Evolutionary conservation across 2,329 filamentous ascomycete species (phyloP).

Genomic region (Cladophialophora carrionii): DNA sequence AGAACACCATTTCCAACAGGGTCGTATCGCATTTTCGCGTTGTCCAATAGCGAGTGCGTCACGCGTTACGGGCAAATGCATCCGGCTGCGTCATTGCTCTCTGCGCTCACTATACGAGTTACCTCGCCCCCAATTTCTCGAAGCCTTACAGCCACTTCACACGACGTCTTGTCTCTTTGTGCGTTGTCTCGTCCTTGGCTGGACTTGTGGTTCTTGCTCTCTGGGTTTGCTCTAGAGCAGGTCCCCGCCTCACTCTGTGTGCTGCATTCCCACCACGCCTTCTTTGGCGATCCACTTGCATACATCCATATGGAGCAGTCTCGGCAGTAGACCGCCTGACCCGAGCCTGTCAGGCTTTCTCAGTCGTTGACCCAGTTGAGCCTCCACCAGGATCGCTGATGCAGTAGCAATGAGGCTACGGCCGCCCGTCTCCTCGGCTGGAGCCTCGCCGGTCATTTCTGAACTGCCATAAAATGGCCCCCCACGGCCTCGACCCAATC

Average conservation of each 20-base stretch:
- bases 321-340: background rate
- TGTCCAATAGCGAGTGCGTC: background rate
- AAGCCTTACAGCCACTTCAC: background rate
- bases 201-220: background rate
- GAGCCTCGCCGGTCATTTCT: constrained; percentile 16
- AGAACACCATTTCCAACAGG: too few species aligned
- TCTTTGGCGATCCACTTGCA: background rate
- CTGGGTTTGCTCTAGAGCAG: background rate
- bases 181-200: background rate
- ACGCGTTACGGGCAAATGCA: background rate
- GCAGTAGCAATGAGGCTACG: constrained; percentile 7
- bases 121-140: background rate
- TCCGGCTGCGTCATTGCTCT: background rate
- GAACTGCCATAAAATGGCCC: constrained; percentile 23
- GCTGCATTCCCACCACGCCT: background rate
- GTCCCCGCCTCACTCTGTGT: background rate
- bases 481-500: constrained; percentile 4
- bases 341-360: background rate
- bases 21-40: background rate
- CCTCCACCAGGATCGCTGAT: constrained; percentile 3
- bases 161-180: background rate
- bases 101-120: background rate
- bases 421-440: constrained; percentile 20
- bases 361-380: background rate
- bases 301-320: background rate